A percentile compares a stretch with the other conserved stretches of the same genome.
Evolutionary conservation across 305 asterid genomes (phyloP).

Genomic region (Fraxinus sp.): DNA sequence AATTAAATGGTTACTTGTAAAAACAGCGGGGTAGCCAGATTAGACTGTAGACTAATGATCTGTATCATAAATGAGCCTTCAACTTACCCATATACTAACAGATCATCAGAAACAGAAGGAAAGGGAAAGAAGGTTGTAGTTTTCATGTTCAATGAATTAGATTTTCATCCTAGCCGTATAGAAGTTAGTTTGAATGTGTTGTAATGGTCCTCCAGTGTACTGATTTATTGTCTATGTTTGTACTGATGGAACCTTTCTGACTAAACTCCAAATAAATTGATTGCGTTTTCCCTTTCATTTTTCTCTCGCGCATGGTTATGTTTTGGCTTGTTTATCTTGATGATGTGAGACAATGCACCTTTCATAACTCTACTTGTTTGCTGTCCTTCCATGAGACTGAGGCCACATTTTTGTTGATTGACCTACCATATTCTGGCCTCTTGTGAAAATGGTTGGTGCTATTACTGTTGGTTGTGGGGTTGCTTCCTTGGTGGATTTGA

Average conservation of each 20-base stretch:
- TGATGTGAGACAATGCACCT: background rate
- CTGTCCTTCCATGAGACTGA: background rate
- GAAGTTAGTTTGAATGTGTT: constrained; percentile 24
- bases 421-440: constrained; percentile 11
- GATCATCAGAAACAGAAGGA: constrained; percentile 31
- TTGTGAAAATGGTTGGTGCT: constrained; percentile 19
- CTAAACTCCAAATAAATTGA: constrained; percentile 26
- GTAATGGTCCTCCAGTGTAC: background rate
- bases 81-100: constrained; percentile 30
- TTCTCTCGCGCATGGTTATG: constrained; percentile 14
- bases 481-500: constrained; percentile 21
- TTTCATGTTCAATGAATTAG: constrained; percentile 10
- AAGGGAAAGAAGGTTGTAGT: background rate
- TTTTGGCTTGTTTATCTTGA: constrained; percentile 18
- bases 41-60: constrained; percentile 42
- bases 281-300: background rate
- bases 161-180: constrained; percentile 14
- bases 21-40: constrained; percentile 27
- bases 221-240: constrained; percentile 17
- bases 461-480: constrained; percentile 29
- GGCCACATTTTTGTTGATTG: constrained; percentile 16
- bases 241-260: constrained; percentile 8
- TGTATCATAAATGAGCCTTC: constrained; percentile 38
- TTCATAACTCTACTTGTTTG: constrained; percentile 18
- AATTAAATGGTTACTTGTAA: constrained; percentile 18